Conservation (phyloP, 345 rosid species). For the Eutrema yunnanense region DNA sequence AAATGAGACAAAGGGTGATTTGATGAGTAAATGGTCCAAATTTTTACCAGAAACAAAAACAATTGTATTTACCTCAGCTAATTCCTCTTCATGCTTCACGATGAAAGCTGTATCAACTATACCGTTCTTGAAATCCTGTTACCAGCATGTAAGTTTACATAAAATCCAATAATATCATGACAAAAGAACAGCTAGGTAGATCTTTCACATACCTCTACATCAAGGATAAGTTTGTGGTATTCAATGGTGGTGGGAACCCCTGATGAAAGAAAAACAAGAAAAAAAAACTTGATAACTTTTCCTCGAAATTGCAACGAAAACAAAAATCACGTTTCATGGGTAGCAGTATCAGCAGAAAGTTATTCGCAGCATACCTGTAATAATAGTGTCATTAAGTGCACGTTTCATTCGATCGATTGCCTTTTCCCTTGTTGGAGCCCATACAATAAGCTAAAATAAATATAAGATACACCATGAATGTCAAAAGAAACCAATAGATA, state of each 20-base stretch:
- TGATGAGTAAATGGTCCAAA: background rate
- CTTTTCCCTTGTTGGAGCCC: constrained; percentile 98
- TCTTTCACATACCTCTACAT: constrained; percentile 60
- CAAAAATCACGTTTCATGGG: background rate
- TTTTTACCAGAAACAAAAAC: background rate
- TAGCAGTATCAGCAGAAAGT: background rate
- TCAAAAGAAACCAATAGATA: background rate
- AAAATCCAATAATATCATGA: background rate
- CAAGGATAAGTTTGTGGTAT: constrained; percentile 96
- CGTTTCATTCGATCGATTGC: constrained; percentile 98
- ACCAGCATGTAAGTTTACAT: background rate
- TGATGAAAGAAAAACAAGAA: constrained; percentile 21
- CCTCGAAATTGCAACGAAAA: background rate
- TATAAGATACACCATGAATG: background rate
- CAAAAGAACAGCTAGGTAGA: background rate
- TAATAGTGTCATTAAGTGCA: constrained; percentile 90
- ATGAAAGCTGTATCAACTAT: constrained; percentile 99
- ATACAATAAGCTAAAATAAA: constrained; percentile 74
- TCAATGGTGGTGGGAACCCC: constrained; percentile 97
- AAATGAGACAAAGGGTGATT: background rate
- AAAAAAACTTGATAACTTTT: background rate
- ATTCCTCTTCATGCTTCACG: constrained; percentile 86
- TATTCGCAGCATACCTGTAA: constrained; percentile 47
- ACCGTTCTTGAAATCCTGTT: constrained; percentile 91
- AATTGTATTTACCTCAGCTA: constrained; percentile 50